Conservation (phyloP, 176 grass and related monocot species). For the Cocos nucifera region DNA sequence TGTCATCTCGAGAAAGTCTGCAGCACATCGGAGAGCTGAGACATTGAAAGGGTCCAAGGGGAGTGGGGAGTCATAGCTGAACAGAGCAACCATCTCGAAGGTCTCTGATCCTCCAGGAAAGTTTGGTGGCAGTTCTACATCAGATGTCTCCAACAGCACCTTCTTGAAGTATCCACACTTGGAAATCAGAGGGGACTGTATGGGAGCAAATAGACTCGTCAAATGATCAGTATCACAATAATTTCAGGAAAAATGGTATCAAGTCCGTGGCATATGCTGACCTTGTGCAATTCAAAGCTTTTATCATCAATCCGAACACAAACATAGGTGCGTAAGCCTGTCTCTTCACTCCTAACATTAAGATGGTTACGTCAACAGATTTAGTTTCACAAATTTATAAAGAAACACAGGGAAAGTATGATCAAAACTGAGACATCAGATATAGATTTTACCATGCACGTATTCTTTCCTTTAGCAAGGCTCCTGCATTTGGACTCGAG, state of each 20-base stretch:
- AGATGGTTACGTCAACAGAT: background rate
- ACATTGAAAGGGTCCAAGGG: conserved; percentile 81
- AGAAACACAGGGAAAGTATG: too few species aligned
- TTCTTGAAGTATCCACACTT: conserved; percentile 58
- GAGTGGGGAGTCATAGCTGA: conserved; percentile 58
- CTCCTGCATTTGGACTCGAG: conserved; percentile 45
- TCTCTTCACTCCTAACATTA: conserved; percentile 54
- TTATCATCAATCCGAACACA: conserved; percentile 34
- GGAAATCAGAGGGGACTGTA: conserved; percentile 46
- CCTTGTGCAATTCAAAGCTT: conserved; percentile 71
- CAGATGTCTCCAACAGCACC: conserved; percentile 20
- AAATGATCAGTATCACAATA: too few species aligned
- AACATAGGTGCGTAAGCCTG: conserved; percentile 40
- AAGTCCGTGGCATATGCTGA: background rate
- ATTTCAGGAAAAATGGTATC: too few species aligned
- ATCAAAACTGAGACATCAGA: background rate
- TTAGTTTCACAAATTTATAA: too few species aligned
- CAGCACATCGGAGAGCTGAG: conserved; percentile 60
- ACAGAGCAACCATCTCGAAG: conserved; percentile 73
- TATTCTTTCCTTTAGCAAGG: conserved; percentile 58
- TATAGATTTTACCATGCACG: conserved; percentile 44
- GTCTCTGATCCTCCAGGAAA: conserved; percentile 56
- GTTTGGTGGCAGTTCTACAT: conserved; percentile 37
- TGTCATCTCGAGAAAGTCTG: conserved; percentile 50
- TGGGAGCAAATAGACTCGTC: too few species aligned